Conservation (phyloP, 2,329 filamentous ascomycete species). For the Cordyceps cateniannulata region DNA sequence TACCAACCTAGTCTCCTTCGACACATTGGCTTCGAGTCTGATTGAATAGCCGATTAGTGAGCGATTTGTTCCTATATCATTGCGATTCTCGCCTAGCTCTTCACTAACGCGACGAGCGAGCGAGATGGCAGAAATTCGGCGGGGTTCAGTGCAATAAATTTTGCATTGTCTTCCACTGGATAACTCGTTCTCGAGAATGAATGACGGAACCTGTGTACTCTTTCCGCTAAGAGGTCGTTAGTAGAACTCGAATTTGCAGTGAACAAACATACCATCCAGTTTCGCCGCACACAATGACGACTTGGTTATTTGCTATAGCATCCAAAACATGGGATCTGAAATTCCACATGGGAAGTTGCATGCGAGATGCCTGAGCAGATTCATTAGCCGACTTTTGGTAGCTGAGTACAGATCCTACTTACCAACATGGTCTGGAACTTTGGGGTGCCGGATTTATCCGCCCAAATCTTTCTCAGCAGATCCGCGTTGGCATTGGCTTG, state of each 20-base stretch:
- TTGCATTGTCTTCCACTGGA: constrained; percentile 76
- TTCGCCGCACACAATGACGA: constrained; percentile 92
- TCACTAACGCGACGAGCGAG: constrained; percentile 89
- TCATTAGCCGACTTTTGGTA: constrained; percentile 6
- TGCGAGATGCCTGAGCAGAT: constrained; percentile 48
- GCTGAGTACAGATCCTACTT: constrained; percentile 20
- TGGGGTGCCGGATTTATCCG: constrained; percentile 46
- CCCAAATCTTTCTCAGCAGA: constrained; percentile 52
- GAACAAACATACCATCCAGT: constrained; percentile 63
- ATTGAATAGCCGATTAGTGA: constrained; percentile 95
- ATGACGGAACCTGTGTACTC: constrained; percentile 94
- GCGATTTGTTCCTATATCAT: constrained; percentile 72
- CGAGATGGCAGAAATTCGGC: constrained; percentile 93
- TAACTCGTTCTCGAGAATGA: constrained; percentile 84
- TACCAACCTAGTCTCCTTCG: constrained; percentile 73
- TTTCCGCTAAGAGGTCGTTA: constrained; percentile 57
- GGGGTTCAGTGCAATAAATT: constrained; percentile 90
- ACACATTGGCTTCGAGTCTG: constrained; percentile 80
- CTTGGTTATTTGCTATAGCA: constrained; percentile 71
- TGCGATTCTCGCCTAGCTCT: constrained; percentile 79
- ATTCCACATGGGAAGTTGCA: constrained; percentile 82
- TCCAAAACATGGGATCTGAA: constrained; percentile 74
- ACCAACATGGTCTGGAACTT: constrained; percentile 75
- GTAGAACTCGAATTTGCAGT: background rate
- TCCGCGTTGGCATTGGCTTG: constrained; percentile 35